A percentile compares a stretch with the other conserved stretches of the same genome.
These are phyloP conservation scores for Fusarium nanum DNA, from an alignment of 2,329 filamentous ascomycete species.

Conservation along the genomic window DNA sequence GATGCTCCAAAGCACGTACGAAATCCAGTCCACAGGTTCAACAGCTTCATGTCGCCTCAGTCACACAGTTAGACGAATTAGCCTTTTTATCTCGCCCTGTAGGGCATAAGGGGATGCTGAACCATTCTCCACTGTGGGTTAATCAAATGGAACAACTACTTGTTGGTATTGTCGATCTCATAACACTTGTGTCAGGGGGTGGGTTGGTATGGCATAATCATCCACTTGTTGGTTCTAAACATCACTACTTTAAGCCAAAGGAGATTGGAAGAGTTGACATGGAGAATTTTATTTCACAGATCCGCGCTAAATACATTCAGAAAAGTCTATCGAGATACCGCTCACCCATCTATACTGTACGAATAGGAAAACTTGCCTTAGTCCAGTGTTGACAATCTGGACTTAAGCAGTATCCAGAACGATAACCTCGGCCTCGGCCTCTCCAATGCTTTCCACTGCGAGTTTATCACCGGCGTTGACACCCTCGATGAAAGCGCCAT, in stretches of 20 bases:
- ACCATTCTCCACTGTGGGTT: neutral
- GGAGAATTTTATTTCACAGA: constrained; percentile 9
- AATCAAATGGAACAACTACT: neutral
- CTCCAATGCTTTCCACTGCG: constrained; percentile 73
- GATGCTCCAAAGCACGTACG: neutral
- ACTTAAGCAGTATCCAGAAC: constrained; percentile 71
- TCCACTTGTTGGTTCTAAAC: neutral
- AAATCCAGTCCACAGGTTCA: neutral
- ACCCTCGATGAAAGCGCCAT: constrained; percentile 79
- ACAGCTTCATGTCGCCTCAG: neutral
- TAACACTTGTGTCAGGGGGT: neutral
- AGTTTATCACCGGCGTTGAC: constrained; percentile 74
- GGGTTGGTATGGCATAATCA: neutral
- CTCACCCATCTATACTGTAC: constrained; percentile 3
- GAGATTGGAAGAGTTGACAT: neutral
- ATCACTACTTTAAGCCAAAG: neutral
- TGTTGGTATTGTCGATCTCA: neutral
- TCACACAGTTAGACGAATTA: neutral
- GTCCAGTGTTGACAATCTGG: neutral
- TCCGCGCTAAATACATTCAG: constrained; percentile 28
- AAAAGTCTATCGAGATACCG: neutral
- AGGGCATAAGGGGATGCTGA: neutral
- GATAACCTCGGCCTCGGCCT: constrained; percentile 76
- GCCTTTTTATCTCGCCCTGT: neutral
- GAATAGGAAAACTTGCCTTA: neutral